Evolutionary conservation across 2,329 filamentous ascomycete species (phyloP), one percentile per base, ranked within the genome.

Genomic region (Pseudocercospora pini-densiflorae): DNA sequence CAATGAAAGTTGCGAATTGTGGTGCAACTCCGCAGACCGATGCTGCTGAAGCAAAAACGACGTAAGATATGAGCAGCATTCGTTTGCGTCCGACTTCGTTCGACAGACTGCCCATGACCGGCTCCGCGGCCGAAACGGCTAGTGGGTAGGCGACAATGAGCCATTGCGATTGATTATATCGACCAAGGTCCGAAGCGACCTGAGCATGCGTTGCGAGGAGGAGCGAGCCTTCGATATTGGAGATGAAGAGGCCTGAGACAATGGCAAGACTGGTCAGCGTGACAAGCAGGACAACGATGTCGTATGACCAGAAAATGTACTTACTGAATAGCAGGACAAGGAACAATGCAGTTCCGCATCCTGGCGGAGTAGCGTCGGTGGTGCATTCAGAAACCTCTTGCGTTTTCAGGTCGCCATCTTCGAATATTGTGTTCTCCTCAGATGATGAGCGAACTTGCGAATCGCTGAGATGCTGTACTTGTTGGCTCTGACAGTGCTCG

Each of bases 161-260:
- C 57, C 57, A 60, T 60, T 60, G 57, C n/a, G 57, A 60, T 5
- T 60, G 57, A 36, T 19, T 47, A 10, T 24, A 43, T 47, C n/a
- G 57, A 5, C 33, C 27, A 24, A 60, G 27, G 21, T 43, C 33
- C 14, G n/a, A 60, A 40, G 57, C 57, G 36, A 60, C 43, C 9
- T 21, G 31, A 27, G 36, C 14, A 40, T 60, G 57, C 14, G 19
- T 60, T 23, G 57, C 33, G 9, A 60, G 57, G 57, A 47, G 57
- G 5, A 60, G 57, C 16, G 57, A 60, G 19, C 57, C 57, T 24
- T 60, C 57, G 19, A 60, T 60, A 23, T 60, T 60, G n/a, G 57
- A 43, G 36, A 60, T 43, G 36, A 60, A 60, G 36, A 60, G 57
- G 24, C 57, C 57, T 47, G 36, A 24, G 19, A n/a, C 9, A 16